Conservation (phyloP, 1,284 basidiomycete genomes). For the Boletus semigastroideus region DNA sequence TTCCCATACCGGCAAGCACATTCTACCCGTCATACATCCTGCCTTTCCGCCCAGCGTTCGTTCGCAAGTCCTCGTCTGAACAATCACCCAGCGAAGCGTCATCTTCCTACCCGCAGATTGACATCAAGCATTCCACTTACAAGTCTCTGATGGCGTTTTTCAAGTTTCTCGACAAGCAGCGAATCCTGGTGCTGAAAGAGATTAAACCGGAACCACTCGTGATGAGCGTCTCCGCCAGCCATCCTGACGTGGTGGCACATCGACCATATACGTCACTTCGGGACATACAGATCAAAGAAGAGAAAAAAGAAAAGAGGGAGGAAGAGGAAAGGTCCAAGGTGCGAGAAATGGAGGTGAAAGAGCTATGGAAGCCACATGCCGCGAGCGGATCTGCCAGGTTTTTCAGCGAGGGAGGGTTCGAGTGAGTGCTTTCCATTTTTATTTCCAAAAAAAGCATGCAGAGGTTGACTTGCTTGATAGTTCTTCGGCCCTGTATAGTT, state of each 20-base stretch:
- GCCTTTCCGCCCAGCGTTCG: conserved; percentile 66
- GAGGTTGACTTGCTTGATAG: conserved; percentile 35
- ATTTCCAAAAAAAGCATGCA: not conserved
- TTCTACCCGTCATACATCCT: conserved; percentile 80
- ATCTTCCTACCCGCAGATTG: conserved; percentile 42
- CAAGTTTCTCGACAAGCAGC: conserved; percentile 71
- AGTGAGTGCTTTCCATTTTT: conserved; percentile 39
- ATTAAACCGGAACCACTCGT: conserved; percentile 65
- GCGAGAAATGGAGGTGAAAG: conserved; percentile 54
- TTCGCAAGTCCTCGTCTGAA: conserved; percentile 19
- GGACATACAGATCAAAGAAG: conserved; percentile 58
- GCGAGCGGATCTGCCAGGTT: conserved; percentile 46
- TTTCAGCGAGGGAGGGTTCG: conserved; percentile 60
- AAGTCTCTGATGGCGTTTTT: conserved; percentile 83
- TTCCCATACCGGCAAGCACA: conserved; percentile 74
- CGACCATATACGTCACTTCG: conserved; percentile 57
- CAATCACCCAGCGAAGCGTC: conserved; percentile 31
- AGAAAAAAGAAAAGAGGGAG: conserved; percentile 49
- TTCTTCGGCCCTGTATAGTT: conserved; percentile 52
- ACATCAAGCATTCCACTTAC: conserved; percentile 70
- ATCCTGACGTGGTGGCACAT: conserved; percentile 59
- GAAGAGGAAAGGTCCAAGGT: conserved; percentile 44
- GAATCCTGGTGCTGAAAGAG: conserved; percentile 72
- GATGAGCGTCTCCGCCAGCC: conserved; percentile 57
- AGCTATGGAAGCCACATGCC: conserved; percentile 75